Conservation (phyloP, 768 basidiomycete genomes). For the Mrakia gelida region DNA sequence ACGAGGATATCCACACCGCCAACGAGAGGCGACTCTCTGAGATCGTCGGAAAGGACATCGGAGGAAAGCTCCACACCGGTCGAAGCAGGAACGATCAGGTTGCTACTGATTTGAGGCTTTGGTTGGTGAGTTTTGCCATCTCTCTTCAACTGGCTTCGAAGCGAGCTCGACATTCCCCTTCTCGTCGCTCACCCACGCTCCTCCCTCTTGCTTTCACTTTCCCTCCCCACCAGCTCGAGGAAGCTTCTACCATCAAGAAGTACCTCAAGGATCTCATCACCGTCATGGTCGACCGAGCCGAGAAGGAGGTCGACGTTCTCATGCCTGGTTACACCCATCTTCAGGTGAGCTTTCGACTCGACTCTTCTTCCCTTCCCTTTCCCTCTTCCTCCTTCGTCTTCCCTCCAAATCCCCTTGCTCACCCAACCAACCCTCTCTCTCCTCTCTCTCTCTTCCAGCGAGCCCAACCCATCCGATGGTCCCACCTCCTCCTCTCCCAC, state of each 20-base stretch:
- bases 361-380: background rate
- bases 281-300: slow-evolving; percentile 87
- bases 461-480: slow-evolving; percentile 98
- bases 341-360: slow-evolving; percentile 57
- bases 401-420: background rate
- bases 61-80: slow-evolving; percentile 95
- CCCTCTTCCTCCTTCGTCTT: background rate
- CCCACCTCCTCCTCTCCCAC: slow-evolving; percentile 90
- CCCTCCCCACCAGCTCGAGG: slow-evolving; percentile 55
- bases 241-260: slow-evolving; percentile 63
- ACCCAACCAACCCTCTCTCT: background rate
- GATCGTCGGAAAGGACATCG: slow-evolving; percentile 76
- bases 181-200: background rate
- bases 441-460: slow-evolving; percentile 70
- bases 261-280: slow-evolving; percentile 71
- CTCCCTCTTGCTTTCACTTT: background rate
- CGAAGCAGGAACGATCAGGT: slow-evolving; percentile 97
- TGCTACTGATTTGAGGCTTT: slow-evolving; percentile 95
- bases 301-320: slow-evolving; percentile 83
- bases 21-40: slow-evolving; percentile 93
- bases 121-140: slow-evolving; percentile 55
- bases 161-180: background rate
- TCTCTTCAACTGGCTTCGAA: background rate
- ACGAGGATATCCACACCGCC: slow-evolving; percentile 98
- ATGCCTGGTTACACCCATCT: slow-evolving; percentile 97